Base-by-base conservation (phyloP, 2,329 filamentous ascomycete species). In the Aphanocladium album region DNA sequence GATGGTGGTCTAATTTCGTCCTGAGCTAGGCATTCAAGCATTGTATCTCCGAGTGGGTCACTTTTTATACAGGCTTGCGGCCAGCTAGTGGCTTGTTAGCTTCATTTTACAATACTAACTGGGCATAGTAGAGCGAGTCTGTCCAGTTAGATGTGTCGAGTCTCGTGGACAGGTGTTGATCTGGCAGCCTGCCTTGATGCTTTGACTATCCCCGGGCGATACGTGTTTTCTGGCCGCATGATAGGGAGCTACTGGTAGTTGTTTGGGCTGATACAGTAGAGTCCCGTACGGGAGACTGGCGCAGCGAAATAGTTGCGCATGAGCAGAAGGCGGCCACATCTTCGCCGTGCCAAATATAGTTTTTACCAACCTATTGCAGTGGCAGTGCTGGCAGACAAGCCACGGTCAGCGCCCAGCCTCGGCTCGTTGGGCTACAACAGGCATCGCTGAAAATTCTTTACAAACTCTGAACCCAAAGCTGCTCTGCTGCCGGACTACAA, bases 1-100 rank as follows among this genome's bases (percentile, higher is more conserved):
- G 49, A 30, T 8, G 33, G 45, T 25, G 45, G 55, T 39, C 45
- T 50, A 39, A 57, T 57, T 57, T 50, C 45, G 45, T 49, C 54
- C 14, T 30, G 35, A 19, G 16, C 52, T 55, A 16, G 52, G 7
- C 21, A 8, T n/a, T 55, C 4, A 7, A 19, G 33, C 16, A 30
- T 39, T 50, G 27, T 45, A 57, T 57, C 33, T 27, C 21, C 17
- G 45, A 3, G 55, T 50, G 55, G 55, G 55, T 47, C 53, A 41
- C 55, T 39, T 16, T 45, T 49, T 30, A 41, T 49, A 47, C 33
- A 16, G 17, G n/a, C 2, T 47, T 27, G n/a, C 25, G 17, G 39
- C 39, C 7, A 43, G 14, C 39, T n/a, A 47, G 45, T 12, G 4
- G 9, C 17, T 27, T 35, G 52, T 23, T 33, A 19, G 23, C 35